Base-by-base conservation (phyloP, 306 rosid species). In the Vigna trinervia region DNA sequence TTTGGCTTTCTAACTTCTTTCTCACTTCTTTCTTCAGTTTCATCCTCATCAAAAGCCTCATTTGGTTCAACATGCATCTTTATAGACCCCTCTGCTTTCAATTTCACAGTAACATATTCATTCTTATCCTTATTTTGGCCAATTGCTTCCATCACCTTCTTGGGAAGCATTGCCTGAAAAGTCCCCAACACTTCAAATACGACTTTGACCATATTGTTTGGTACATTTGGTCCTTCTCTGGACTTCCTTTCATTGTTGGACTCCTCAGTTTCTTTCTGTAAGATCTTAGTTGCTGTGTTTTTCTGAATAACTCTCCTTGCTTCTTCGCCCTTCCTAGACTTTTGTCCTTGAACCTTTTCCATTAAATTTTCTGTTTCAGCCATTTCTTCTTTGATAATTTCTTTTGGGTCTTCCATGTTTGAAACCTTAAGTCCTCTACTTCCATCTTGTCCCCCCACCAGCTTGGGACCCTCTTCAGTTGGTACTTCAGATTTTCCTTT, bases 11-110 rank as follows among this genome's bases (percentile, higher is more conserved):
- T 60, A 47, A 51, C 48, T 12, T 79, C 84, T 39, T 51, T 64
- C 32, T 71, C 74, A 30, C 6, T 52, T 71, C 1, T 76, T 0
- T 65, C 76, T 43, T 19, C 3, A 9, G 20, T 12, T 28, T 4
- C 61, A 19, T 59, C 80, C 36, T 60, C 64, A 26, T 59, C 52
- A 52, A 34, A 51, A 66, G 43, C 28, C 64, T 50, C 76, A 72
- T 69, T 68, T 81, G 41, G 74, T 76, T 82, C 82, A 66, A 56
- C 32, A 47, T 48, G 58, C 32, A 69, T 75, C 78, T 64, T 63
- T 26, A 2, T 32, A 15, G 73, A 50, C 6, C 80, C 76, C 8
- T 50, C 64, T 73, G 20, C 75, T 23, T 79, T 65, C 34, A 36
- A 34, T 22, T 63, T 71, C 48, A 22, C 78, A n/a, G 0, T 23